Base-by-base conservation (phyloP, 306 rosid species). In the Cicer cuneatum region DNA sequence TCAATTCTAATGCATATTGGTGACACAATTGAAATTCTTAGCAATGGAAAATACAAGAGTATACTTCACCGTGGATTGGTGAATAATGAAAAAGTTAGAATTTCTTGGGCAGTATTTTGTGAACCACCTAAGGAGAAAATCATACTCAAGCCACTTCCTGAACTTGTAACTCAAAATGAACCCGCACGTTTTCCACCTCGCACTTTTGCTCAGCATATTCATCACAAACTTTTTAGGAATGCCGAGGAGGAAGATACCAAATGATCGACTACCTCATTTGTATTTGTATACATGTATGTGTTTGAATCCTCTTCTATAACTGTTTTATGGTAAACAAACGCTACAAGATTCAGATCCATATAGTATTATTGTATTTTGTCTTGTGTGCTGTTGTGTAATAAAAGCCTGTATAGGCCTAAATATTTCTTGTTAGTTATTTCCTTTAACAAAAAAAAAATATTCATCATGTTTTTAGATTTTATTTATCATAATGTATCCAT, bases 101-200 rank as follows among this genome's bases (percentile, higher is more conserved):
- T 92, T 39, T 92, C 98, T 0, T 90, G 98, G 98, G 96, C 98
- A 0, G 96, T 88, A 7, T 92, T 92, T 83, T 88, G 96, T 45
- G 98, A 92, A 71, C 98, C 98, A 1, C 96, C 92, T 0, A 92
- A 90, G 87, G 98, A 92, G 80, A 92, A 92, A 88, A 92, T 92
- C 46, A 84, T 90, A 2, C 83, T 92, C 1, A 72, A 90, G 80
- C 98, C 98, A 0, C 89, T 92, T 16, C 85, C 89, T 0, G 93
- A 92, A 69, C 73, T 87, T 2, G 89, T 90, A 0, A 88, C 86
- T 0, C 81, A 78, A 56, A 52, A 37, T 0, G 82, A 90, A 42
- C 98, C 94, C 0, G 70, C 94, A 0, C 82, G 47, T 0, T 92
- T 84, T 73, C 90, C 93, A 0, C 98, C 96, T 0, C 86, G 98